A percentile compares a stretch with the other conserved stretches of the same genome.
These are phyloP conservation scores for Flaveria trinervia DNA, from an alignment of 129 eudicot genomes.

Conservation along the genomic window DNA sequence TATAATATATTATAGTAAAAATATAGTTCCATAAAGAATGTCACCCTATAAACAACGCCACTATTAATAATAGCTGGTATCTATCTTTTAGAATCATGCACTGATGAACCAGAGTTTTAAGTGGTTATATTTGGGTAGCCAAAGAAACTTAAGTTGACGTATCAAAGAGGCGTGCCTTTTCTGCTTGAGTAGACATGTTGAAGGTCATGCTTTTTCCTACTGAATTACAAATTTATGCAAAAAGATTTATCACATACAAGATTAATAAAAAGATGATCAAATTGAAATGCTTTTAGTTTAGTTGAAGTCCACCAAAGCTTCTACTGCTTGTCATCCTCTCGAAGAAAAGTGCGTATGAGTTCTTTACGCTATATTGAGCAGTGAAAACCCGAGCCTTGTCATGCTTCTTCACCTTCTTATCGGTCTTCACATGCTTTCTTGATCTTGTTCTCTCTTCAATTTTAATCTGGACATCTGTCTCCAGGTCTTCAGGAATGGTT, in stretches of 20 bases:
- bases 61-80: too few species aligned
- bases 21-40: too few species aligned
- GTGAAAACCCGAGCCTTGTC: conserved; percentile 44
- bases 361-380: conserved; percentile 51
- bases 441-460: background rate
- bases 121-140: too few species aligned
- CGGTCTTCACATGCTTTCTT: conserved; percentile 24
- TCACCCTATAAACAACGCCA: too few species aligned
- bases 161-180: too few species aligned
- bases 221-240: background rate
- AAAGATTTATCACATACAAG: background rate
- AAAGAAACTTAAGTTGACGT: too few species aligned
- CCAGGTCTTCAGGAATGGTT: conserved; percentile 48
- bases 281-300: conserved; percentile 20
- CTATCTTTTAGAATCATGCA: too few species aligned
- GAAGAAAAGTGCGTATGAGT: conserved; percentile 59
- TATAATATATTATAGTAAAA: too few species aligned
- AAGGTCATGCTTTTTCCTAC: background rate
- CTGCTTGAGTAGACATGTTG: too few species aligned
- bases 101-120: too few species aligned
- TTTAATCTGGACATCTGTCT: conserved; percentile 34
- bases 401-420: conserved; percentile 38
- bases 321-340: conserved; percentile 56
- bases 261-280: background rate
- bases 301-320: conserved; percentile 50